Percentiles rank a stretch among this genome's conserved stretches.
phyloP scores from a whole-genome alignment of 495 filamentous ascomycete genomes.

The Trichoderma parareesei region DNA sequence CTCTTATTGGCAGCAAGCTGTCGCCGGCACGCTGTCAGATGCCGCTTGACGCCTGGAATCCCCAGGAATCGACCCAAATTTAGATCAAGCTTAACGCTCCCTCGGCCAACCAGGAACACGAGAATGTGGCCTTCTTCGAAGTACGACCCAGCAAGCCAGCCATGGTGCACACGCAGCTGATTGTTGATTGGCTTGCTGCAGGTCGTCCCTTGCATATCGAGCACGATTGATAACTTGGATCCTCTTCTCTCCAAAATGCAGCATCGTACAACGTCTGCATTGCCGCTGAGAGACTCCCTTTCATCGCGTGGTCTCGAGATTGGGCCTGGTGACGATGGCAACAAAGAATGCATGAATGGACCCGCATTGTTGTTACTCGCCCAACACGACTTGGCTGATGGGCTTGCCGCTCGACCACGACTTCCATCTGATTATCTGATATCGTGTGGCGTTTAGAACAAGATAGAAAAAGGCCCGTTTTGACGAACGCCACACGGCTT shows the following conservation, averaged over 20 bases:
- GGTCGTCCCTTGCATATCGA: background rate
- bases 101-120: constrained; percentile 1
- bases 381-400: background rate
- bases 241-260: background rate
- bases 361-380: background rate
- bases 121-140: background rate
- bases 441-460: background rate
- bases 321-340: background rate
- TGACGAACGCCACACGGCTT: background rate
- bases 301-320: background rate
- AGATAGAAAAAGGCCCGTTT: background rate
- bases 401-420: background rate
- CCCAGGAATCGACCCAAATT: background rate
- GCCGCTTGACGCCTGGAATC: background rate
- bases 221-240: background rate
- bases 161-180: background rate
- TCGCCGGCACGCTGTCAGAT: background rate
- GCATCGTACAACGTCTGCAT: background rate
- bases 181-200: background rate
- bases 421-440: background rate
- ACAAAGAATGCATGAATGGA: background rate
- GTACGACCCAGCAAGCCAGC: background rate
- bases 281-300: background rate
- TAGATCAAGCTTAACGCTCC: constrained; percentile 6
- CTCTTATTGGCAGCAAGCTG: background rate